These are phyloP conservation scores for Phialocephala sp. DNA, from an alignment of 2,329 filamentous ascomycete species.

Conservation along the genomic window DNA sequence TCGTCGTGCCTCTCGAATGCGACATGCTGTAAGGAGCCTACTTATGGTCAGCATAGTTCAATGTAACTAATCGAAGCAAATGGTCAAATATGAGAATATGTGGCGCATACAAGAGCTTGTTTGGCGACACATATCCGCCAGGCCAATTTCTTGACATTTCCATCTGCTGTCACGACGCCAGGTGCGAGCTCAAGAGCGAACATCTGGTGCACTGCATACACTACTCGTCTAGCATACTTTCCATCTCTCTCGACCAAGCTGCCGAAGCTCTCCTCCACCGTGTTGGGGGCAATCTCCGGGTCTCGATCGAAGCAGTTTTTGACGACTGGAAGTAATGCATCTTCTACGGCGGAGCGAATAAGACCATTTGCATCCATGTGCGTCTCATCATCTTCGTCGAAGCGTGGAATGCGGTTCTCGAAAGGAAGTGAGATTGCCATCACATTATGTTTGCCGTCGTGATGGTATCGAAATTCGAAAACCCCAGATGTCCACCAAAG, in stretches of 20 bases:
- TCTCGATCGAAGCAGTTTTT: conserved; percentile 93
- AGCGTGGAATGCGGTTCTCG: conserved; percentile 82
- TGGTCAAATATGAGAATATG: conserved; percentile 20
- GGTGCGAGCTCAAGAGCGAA: conserved; percentile 96
- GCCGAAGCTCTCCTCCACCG: conserved; percentile 82
- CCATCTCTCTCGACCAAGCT: conserved; percentile 82
- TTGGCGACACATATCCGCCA: conserved; percentile 97
- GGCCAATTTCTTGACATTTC: conserved; percentile 85
- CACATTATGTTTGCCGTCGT: conserved; percentile 88
- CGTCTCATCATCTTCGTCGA: conserved; percentile 72
- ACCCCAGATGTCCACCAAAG: conserved; percentile 97
- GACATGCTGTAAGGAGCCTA: conserved; percentile 44
- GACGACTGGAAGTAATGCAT: conserved; percentile 79
- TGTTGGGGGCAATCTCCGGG: conserved; percentile 85
- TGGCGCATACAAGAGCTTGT: conserved; percentile 75
- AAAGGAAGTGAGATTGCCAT: conserved; percentile 95
- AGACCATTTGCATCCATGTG: conserved; percentile 57
- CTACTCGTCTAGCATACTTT: conserved; percentile 87
- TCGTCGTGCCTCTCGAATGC: conserved; percentile 40
- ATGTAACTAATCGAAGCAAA: conserved; percentile 7
- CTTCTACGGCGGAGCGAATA: conserved; percentile 74
- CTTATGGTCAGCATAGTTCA: conserved; percentile 14
- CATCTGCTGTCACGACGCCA: conserved; percentile 89
- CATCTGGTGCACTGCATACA: conserved; percentile 95
- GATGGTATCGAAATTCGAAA: conserved; percentile 97